These are phyloP conservation scores for Rhizopogon rudus DNA, from an alignment of 768 basidiomycete genomes.

Conservation along the genomic window DNA sequence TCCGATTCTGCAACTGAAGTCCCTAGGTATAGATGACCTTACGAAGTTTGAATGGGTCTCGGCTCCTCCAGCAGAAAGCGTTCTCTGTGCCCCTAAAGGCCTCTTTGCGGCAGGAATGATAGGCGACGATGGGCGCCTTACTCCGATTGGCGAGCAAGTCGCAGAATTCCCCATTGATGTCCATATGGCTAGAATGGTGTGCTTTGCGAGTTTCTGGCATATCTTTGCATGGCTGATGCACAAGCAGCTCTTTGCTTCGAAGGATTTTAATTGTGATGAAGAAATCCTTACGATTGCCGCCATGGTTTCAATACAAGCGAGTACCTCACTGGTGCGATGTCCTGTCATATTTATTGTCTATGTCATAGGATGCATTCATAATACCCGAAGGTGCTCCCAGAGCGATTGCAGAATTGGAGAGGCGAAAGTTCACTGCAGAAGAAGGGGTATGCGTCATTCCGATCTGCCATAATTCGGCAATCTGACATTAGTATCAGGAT, in stretches of 20 bases:
- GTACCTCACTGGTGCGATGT: slow-evolving; percentile 1
- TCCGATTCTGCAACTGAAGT: slow-evolving; percentile 90
- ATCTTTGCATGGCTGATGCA: background rate
- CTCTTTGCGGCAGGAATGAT: slow-evolving; percentile 80
- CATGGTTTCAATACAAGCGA: slow-evolving; percentile 88
- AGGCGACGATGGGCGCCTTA: slow-evolving; percentile 74
- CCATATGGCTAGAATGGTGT: slow-evolving; percentile 89
- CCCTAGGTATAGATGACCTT: slow-evolving; percentile 90
- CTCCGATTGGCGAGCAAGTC: slow-evolving; percentile 74
- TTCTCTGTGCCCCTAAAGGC: slow-evolving; percentile 82
- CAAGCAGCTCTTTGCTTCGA: slow-evolving; percentile 76
- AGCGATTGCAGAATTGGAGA: slow-evolving; percentile 85
- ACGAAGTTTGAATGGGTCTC: slow-evolving; percentile 97
- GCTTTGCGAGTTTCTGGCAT: slow-evolving; percentile 11
- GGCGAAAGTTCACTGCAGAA: slow-evolving; percentile 95
- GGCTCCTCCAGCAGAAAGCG: slow-evolving; percentile 79
- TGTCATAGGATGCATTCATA: slow-evolving; percentile 76
- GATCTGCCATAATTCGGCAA: background rate
- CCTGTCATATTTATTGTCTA: background rate
- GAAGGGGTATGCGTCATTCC: slow-evolving; percentile 73
- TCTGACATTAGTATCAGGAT: slow-evolving; percentile 49
- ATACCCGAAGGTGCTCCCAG: slow-evolving; percentile 83
- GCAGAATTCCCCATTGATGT: slow-evolving; percentile 95
- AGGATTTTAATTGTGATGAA: slow-evolving; percentile 85
- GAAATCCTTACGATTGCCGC: slow-evolving; percentile 95